Conservation (phyloP, 1,284 basidiomycete species). For the Erythrobasidium hasegawianum region DNA sequence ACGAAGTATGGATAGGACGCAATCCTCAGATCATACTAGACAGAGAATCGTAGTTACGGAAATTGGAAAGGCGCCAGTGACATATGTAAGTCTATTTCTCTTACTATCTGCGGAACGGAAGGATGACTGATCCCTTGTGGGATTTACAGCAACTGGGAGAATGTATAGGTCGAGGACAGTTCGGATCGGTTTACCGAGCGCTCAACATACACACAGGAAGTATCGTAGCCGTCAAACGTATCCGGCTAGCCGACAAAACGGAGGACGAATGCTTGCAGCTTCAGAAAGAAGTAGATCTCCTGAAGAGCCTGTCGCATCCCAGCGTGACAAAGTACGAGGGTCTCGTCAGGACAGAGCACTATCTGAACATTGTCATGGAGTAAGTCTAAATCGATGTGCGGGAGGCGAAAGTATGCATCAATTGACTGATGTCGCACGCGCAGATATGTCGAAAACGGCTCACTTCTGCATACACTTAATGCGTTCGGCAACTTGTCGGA, state of each 20-base stretch:
- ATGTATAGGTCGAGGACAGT: constrained; percentile 92
- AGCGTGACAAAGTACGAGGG: constrained; percentile 95
- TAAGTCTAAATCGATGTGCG: too few species aligned
- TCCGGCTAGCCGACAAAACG: constrained; percentile 78
- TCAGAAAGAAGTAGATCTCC: constrained; percentile 84
- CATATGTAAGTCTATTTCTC: constrained; percentile 81
- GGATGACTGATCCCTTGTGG: constrained; percentile 36
- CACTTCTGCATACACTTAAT: constrained; percentile 81
- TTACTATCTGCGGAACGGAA: too few species aligned
- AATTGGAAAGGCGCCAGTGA: constrained; percentile 70
- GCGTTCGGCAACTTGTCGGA: constrained; percentile 89
- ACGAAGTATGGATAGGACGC: constrained; percentile 60
- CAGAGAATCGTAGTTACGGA: constrained; percentile 76
- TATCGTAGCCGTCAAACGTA: constrained; percentile 91
- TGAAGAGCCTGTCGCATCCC: constrained; percentile 82
- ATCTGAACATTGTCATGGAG: constrained; percentile 87
- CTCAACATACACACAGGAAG: constrained; percentile 86
- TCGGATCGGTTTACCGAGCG: constrained; percentile 89
- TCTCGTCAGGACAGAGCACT: constrained; percentile 81
- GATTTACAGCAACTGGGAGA: constrained; percentile 88
- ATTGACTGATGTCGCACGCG: neutral
- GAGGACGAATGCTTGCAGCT: constrained; percentile 73
- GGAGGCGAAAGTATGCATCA: too few species aligned
- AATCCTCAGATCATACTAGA: constrained; percentile 60
- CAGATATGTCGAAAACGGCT: constrained; percentile 90